Conservation (phyloP, 2,329 filamentous ascomycete species). For the Ceratocystis harringtonii region DNA sequence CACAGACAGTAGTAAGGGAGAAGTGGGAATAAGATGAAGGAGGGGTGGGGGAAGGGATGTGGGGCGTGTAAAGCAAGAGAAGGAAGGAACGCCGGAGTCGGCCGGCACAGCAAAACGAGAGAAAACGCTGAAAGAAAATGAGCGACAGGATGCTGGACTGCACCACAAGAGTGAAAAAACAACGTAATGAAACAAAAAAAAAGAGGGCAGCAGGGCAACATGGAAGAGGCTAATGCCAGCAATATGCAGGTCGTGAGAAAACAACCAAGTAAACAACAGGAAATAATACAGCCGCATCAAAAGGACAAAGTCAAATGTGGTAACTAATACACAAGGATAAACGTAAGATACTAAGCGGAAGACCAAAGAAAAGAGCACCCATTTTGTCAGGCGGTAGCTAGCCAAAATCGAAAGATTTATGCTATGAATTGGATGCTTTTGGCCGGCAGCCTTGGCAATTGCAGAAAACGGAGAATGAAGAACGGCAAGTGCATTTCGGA, state of each 20-base stretch:
- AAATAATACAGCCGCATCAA: neutral
- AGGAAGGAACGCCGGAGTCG: neutral
- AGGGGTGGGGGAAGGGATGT: neutral
- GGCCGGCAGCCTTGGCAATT: neutral
- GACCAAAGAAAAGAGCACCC: neutral
- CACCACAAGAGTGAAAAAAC: neutral
- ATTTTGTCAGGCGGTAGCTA: neutral
- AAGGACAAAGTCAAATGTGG: neutral
- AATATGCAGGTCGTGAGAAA: neutral
- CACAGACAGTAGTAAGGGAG: neutral
- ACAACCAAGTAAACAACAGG: neutral
- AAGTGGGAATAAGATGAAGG: neutral
- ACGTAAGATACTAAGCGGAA: neutral
- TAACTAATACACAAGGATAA: neutral
- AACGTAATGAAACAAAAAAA: slow-evolving; percentile 1
- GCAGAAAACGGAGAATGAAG: neutral
- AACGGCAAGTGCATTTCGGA: neutral
- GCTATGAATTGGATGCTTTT: neutral
- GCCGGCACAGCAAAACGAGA: neutral
- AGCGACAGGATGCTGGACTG: neutral
- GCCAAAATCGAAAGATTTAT: neutral
- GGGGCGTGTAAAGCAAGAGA: neutral
- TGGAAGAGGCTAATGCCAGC: neutral
- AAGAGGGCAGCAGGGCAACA: neutral
- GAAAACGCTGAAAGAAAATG: neutral